Evolutionary conservation across 2,329 filamentous ascomycete species (phyloP).

Genomic region (Cladobotryum protrusum): DNA sequence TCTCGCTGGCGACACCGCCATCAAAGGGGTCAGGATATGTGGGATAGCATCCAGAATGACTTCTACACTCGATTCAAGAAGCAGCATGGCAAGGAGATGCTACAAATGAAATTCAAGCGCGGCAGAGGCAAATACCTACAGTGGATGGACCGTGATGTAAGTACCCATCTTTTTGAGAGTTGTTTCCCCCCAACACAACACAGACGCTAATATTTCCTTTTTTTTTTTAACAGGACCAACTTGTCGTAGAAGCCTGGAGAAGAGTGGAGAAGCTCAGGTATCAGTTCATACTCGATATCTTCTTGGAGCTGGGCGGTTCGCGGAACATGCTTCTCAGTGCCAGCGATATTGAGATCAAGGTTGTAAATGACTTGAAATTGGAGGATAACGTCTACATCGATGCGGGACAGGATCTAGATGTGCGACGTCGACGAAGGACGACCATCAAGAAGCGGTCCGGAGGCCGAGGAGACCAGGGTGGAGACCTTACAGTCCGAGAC

Average conservation of each 20-base stretch:
- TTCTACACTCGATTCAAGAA: conserved; percentile 32
- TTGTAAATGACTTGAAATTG: conserved; percentile 38
- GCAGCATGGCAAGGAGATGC: conserved; percentile 39
- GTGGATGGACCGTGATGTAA: conserved; percentile 47
- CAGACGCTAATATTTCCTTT: not conserved
- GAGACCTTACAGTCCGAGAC: conserved; percentile 31
- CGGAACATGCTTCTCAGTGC: conserved; percentile 43
- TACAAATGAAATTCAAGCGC: conserved; percentile 52
- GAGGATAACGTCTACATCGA: conserved; percentile 36
- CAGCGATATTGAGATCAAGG: conserved; percentile 43
- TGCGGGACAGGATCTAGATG: conserved; percentile 29
- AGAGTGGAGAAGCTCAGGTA: conserved; percentile 39
- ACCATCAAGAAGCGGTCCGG: conserved; percentile 23
- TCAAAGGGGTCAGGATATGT: conserved; percentile 52
- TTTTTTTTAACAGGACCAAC: conserved; percentile 30
- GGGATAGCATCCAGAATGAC: conserved; percentile 45
- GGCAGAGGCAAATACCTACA: conserved; percentile 42
- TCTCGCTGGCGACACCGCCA: conserved; percentile 40
- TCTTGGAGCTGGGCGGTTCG: conserved; percentile 46
- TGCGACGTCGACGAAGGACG: conserved; percentile 38
- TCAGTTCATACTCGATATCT: conserved; percentile 34
- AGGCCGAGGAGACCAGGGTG: conserved; percentile 12
- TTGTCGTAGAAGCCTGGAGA: conserved; percentile 35
- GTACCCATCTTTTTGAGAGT: conserved; percentile 18
- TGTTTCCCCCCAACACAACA: too few species aligned